Evolutionary conservation across 345 rosid species (phyloP).

Genomic region (Aquilaria sinensis): DNA sequence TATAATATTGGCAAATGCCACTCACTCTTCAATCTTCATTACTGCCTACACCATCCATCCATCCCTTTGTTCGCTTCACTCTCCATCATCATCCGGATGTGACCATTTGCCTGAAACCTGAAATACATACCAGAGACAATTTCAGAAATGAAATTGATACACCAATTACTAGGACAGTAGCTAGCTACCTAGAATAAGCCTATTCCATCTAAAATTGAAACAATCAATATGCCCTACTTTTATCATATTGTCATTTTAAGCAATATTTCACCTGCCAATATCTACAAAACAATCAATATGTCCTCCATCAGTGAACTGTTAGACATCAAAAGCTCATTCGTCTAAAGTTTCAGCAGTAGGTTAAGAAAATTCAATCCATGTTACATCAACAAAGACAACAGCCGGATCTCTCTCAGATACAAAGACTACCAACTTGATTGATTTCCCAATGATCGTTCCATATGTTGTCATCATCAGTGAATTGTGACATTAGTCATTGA

Average conservation of each 20-base stretch:
- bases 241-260: slow-evolving; percentile 4
- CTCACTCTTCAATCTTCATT: slow-evolving; percentile 21
- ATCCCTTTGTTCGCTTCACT: slow-evolving; percentile 43
- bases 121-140: no score
- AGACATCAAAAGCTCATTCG: slow-evolving; percentile 11
- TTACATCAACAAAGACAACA: slow-evolving; percentile 78
- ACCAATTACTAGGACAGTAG: no score
- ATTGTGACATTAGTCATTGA: no score
- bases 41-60: slow-evolving; percentile 19
- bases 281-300: slow-evolving; percentile 99
- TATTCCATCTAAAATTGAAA: no score
- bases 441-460: no score
- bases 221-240: no score
- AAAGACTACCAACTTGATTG: slow-evolving; percentile 46
- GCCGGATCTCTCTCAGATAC: slow-evolving; percentile 92
- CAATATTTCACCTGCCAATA: slow-evolving; percentile 98
- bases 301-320: slow-evolving; percentile 91
- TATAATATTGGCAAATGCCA: slow-evolving; percentile 66
- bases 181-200: no score
- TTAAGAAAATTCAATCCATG: slow-evolving; percentile 54
- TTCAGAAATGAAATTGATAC: no score
- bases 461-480: no score
- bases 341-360: not conserved
- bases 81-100: slow-evolving; percentile 66
- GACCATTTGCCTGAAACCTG: slow-evolving; percentile 93